phyloP scores from a whole-genome alignment of 106 monocot genomes.

The Dioscorea dumetorum region DNA sequence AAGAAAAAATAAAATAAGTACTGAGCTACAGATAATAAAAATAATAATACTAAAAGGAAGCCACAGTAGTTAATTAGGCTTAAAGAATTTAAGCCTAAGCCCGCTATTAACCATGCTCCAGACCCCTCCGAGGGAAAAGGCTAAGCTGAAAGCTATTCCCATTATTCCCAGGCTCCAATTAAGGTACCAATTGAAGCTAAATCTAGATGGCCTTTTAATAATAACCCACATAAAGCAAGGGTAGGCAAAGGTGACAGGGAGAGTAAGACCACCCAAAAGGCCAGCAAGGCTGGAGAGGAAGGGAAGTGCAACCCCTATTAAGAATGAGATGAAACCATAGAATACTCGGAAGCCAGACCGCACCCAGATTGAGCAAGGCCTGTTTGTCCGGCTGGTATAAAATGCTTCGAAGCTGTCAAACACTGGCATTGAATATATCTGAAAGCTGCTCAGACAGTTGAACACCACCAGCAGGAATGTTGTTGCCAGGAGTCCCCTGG shows the following conservation, averaged over 20 bases:
- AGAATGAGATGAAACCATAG: conserved; percentile 79
- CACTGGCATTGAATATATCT: conserved; percentile 96
- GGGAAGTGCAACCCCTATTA: conserved; percentile 76
- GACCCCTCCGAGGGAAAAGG: conserved; percentile 76
- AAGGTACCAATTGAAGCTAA: conserved; percentile 71
- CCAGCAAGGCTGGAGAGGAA: conserved; percentile 91
- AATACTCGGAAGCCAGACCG: conserved; percentile 84
- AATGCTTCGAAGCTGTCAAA: conserved; percentile 96
- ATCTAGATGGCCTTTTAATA: conserved; percentile 75
- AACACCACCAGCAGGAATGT: conserved; percentile 88
- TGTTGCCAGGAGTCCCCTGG: conserved; percentile 58
- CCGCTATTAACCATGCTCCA: conserved; percentile 95
- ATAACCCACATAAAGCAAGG: conserved; percentile 98
- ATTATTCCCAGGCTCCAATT: conserved; percentile 78
- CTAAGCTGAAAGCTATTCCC: conserved; percentile 83
- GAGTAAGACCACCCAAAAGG: conserved; percentile 78
- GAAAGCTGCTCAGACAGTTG: conserved; percentile 93
- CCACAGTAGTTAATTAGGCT: conserved; percentile 20
- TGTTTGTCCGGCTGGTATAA: conserved; percentile 79
- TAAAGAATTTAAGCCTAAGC: conserved; percentile 85
- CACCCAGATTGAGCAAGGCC: conserved; percentile 88
- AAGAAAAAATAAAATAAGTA: too few species aligned
- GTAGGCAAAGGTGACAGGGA: conserved; percentile 95
- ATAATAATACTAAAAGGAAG: too few species aligned
- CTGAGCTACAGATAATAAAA: too few species aligned